phyloP scores from a whole-genome alignment of 768 basidiomycete species.

The Tricholoma terreum region DNA sequence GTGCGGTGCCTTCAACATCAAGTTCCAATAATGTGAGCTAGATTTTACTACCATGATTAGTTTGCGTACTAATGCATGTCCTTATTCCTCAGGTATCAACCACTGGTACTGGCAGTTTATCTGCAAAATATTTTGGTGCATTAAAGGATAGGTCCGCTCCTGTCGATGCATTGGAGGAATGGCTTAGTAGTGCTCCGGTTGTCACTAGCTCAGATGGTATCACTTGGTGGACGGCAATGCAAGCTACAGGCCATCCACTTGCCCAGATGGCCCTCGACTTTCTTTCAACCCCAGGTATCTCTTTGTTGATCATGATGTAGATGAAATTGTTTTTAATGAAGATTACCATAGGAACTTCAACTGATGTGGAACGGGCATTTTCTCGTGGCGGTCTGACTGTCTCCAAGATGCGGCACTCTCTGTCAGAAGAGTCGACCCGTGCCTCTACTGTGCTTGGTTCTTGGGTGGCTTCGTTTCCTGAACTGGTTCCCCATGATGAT shows the following conservation, averaged over 20 bases:
- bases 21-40: not conserved
- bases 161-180: not conserved
- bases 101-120: not conserved
- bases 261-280: conserved; percentile 8
- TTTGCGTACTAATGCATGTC: not conserved
- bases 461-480: conserved; percentile 15
- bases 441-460: conserved; percentile 23
- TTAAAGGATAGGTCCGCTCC: no score
- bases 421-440: conserved; percentile 21
- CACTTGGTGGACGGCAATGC: conserved; percentile 6
- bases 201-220: not conserved
- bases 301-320: no score
- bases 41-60: not conserved
- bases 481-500: conserved; percentile 4
- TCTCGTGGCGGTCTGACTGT: conserved; percentile 25
- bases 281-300: conserved; percentile 1
- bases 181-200: not conserved
- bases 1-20: not conserved
- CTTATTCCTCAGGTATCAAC: not conserved
- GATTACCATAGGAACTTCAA: conserved; percentile 25
- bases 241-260: not conserved
- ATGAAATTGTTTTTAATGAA: no score
- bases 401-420: conserved; percentile 22
- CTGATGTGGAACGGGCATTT: conserved; percentile 27
- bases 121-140: no score